A percentile compares a stretch with the other conserved stretches of the same genome.
Evolutionary conservation across 177 flowering plant species (phyloP).

Genomic region (Vitis hybrid): DNA sequence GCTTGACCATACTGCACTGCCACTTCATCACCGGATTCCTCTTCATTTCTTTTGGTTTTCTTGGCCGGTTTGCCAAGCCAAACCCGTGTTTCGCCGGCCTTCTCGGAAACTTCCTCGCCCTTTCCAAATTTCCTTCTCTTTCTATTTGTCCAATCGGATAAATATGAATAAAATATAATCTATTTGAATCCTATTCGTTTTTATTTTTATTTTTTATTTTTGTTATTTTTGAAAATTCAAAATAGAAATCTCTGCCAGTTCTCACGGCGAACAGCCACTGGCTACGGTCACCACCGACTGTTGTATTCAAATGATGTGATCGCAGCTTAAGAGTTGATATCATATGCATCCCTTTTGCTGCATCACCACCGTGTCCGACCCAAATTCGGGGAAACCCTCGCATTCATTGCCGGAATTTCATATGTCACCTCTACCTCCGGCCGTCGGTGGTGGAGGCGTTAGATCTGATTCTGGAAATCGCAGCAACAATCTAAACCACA

Average conservation of each 20-base stretch:
- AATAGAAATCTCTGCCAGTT: neutral
- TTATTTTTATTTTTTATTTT: too few species aligned
- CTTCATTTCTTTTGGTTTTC: too few species aligned
- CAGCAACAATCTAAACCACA: neutral
- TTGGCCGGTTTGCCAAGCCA: too few species aligned
- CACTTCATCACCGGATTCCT: too few species aligned
- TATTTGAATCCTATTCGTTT: too few species aligned
- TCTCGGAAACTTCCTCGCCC: too few species aligned
- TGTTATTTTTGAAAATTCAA: too few species aligned
- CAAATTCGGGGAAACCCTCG: conserved; percentile 22
- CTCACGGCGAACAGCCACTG: neutral
- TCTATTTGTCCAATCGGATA: too few species aligned
- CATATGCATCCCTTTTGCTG: conserved; percentile 67
- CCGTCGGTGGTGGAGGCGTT: conserved; percentile 20
- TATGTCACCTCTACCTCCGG: conserved; percentile 24
- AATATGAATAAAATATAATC: too few species aligned
- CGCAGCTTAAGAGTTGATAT: neutral
- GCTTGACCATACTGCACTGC: too few species aligned
- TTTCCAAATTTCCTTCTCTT: too few species aligned
- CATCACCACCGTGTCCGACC: conserved; percentile 41
- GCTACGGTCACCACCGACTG: neutral
- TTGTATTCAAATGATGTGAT: neutral
- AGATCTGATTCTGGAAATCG: conserved; percentile 22
- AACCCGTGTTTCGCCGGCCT: too few species aligned
- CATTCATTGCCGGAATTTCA: conserved; percentile 15